Evolutionary conservation across 176 grass and related monocot genomes (phyloP).

Genomic region (Oropetium thomaeum): DNA sequence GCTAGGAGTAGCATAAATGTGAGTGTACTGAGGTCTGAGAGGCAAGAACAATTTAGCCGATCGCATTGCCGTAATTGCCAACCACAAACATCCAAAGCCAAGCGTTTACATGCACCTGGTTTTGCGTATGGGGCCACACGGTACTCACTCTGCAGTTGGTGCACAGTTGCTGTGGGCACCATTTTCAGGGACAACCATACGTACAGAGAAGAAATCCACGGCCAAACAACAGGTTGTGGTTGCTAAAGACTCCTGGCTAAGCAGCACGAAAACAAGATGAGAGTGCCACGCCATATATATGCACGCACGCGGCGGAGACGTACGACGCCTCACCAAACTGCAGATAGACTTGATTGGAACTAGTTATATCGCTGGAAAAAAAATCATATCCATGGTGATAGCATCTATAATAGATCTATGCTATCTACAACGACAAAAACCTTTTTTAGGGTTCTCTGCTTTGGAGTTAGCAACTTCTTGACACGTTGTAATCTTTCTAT

Average conservation of each 20-base stretch:
- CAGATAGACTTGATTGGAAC: background rate
- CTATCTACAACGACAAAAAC: slow-evolving; percentile 4
- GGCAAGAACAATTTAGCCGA: background rate
- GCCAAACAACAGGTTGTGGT: slow-evolving; percentile 28
- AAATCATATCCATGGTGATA: background rate
- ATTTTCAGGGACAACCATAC: too few relatives aligned
- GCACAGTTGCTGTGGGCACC: slow-evolving; percentile 22
- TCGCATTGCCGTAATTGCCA: background rate
- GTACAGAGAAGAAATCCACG: slow-evolving; percentile 7
- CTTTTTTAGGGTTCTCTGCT: slow-evolving; percentile 6
- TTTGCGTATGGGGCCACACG: slow-evolving; percentile 4
- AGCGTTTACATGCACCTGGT: background rate
- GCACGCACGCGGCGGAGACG: background rate
- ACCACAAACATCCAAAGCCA: background rate
- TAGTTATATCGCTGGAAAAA: background rate
- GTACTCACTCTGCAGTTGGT: slow-evolving; percentile 1
- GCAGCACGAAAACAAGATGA: slow-evolving; percentile 15
- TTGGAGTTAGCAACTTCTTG: slow-evolving; percentile 34
- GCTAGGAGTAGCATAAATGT: slow-evolving; percentile 31
- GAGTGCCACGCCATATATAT: background rate
- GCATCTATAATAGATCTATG: too few relatives aligned
- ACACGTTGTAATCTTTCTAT: slow-evolving; percentile 20
- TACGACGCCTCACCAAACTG: background rate
- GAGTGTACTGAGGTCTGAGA: background rate
- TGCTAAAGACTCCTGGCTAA: slow-evolving; percentile 29